A percentile compares a stretch with the other conserved stretches of the same genome.
Evolutionary conservation across 768 basidiomycete species (phyloP).

Genomic region (Kwoniella mangroviensis): DNA sequence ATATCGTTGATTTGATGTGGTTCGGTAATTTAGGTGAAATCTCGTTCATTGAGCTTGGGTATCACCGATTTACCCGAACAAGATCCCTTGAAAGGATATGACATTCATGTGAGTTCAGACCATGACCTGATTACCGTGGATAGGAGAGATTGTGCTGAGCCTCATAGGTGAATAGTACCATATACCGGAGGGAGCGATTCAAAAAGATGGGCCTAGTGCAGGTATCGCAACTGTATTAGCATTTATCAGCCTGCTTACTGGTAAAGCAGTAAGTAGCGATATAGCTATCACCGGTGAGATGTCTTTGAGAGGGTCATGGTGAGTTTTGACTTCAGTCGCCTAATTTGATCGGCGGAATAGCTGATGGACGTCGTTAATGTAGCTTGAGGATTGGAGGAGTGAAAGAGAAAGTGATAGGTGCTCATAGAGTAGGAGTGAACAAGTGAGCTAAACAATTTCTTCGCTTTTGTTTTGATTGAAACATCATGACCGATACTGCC

Average conservation of each 20-base stretch:
- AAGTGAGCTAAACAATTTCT: slow-evolving; percentile 32
- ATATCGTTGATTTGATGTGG: neutral
- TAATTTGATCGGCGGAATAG: neutral
- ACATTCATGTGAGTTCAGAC: slow-evolving; percentile 66
- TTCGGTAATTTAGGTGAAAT: slow-evolving; percentile 61
- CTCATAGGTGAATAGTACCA: slow-evolving; percentile 10
- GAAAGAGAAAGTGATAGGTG: slow-evolving; percentile 84
- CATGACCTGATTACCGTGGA: neutral
- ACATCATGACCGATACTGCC: neutral
- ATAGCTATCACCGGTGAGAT: slow-evolving; percentile 94
- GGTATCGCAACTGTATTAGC: slow-evolving; percentile 89
- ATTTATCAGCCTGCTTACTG: slow-evolving; percentile 80
- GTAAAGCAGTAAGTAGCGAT: slow-evolving; percentile 71
- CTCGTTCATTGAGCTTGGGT: slow-evolving; percentile 61
- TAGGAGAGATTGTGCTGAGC: no score
- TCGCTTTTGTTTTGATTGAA: neutral
- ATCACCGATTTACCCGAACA: slow-evolving; percentile 27
- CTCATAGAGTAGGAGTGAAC: slow-evolving; percentile 80
- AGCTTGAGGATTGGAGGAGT: slow-evolving; percentile 74
- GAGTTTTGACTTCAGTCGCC: slow-evolving; percentile 7
- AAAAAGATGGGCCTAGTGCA: slow-evolving; percentile 91
- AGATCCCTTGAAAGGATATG: slow-evolving; percentile 68
- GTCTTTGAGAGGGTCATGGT: slow-evolving; percentile 61
- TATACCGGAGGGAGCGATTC: slow-evolving; percentile 79
- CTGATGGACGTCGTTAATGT: slow-evolving; percentile 59